Percentiles rank a stretch among this genome's conserved stretches.
Conservation (phyloP, 352 stramenopile species). For the Phytophthora cryptogea region DNA sequence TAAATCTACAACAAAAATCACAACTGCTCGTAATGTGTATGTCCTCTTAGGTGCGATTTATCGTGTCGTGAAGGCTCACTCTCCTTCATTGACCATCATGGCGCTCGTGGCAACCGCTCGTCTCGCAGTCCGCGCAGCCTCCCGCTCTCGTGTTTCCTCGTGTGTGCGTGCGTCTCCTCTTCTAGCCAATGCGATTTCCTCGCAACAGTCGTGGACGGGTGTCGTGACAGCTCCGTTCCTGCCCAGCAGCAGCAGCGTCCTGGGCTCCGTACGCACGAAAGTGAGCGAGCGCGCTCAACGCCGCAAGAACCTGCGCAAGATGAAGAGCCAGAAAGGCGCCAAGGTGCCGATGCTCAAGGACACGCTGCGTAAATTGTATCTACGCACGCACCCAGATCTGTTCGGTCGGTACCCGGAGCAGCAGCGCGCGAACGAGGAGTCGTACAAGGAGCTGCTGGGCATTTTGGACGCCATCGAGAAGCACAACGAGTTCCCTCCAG, state of each 20-base stretch:
- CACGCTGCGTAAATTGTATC: slow-evolving; percentile 80
- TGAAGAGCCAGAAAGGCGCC: slow-evolving; percentile 60
- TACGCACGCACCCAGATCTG: slow-evolving; percentile 79
- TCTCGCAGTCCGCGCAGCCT: slow-evolving; percentile 5
- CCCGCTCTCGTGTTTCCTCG: slow-evolving; percentile 9
- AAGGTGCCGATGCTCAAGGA: slow-evolving; percentile 75
- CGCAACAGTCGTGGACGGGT: slow-evolving; percentile 4
- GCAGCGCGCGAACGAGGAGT: slow-evolving; percentile 67
- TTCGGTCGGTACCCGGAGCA: slow-evolving; percentile 77
- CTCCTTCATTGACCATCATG: slow-evolving; percentile 13
- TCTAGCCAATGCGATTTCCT: slow-evolving; percentile 6
- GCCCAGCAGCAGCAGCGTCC: background rate
- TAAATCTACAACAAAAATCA: no score
- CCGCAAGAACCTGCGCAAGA: slow-evolving; percentile 80
- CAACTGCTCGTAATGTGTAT: no score
- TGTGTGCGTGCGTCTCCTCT: slow-evolving; percentile 16
- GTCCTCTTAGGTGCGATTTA: background rate
- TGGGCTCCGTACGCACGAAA: slow-evolving; percentile 59
- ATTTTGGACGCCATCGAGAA: slow-evolving; percentile 83
- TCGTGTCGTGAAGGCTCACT: background rate
- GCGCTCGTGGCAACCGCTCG: slow-evolving; percentile 11
- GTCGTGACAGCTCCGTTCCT: slow-evolving; percentile 30
- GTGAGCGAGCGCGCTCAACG: slow-evolving; percentile 70
- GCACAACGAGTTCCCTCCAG: slow-evolving; percentile 75
- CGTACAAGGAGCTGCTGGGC: slow-evolving; percentile 82